Evolutionary conservation across 2,329 filamentous ascomycete species (phyloP).

Genomic region (Verticillium longisporum): DNA sequence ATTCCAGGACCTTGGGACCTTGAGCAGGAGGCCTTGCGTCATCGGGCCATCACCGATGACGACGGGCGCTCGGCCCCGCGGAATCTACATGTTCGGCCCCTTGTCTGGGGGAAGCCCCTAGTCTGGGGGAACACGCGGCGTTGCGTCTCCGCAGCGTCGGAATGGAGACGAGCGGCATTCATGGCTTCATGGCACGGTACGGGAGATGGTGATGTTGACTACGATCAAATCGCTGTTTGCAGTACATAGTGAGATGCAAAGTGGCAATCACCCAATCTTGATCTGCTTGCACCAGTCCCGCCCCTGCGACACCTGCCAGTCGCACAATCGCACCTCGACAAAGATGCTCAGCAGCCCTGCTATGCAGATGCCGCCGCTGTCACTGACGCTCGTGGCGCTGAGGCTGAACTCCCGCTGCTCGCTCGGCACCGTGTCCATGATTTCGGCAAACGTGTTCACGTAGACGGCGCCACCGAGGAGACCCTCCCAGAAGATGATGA

Average conservation of each 20-base stretch:
- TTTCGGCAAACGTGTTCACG: conserved; percentile 92
- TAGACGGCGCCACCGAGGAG: conserved; percentile 87
- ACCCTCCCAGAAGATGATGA: conserved; percentile 89
- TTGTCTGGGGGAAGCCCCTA: background rate
- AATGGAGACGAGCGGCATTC: no score
- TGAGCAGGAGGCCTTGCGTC: background rate
- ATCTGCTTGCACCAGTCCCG: conserved; percentile 65
- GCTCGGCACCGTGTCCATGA: conserved; percentile 71
- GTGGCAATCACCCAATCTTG: conserved; percentile 23
- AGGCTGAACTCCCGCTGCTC: conserved; percentile 87
- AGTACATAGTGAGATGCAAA: background rate
- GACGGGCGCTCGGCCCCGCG: background rate
- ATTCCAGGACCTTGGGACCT: no score
- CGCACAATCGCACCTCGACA: conserved; percentile 75
- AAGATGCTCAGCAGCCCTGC: conserved; percentile 79
- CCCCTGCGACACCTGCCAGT: conserved; percentile 77
- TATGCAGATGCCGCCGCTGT: conserved; percentile 83
- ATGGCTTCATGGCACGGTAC: no score
- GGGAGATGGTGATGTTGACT: background rate
- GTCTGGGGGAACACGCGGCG: background rate
- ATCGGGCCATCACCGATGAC: background rate
- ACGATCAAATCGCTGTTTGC: background rate
- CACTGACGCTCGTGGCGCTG: conserved; percentile 83
- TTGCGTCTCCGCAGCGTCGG: background rate
- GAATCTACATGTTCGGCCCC: background rate